These are phyloP conservation scores for Epichloe amarillans DNA, from an alignment of 2,329 filamentous ascomycete species.

Conservation along the genomic window DNA sequence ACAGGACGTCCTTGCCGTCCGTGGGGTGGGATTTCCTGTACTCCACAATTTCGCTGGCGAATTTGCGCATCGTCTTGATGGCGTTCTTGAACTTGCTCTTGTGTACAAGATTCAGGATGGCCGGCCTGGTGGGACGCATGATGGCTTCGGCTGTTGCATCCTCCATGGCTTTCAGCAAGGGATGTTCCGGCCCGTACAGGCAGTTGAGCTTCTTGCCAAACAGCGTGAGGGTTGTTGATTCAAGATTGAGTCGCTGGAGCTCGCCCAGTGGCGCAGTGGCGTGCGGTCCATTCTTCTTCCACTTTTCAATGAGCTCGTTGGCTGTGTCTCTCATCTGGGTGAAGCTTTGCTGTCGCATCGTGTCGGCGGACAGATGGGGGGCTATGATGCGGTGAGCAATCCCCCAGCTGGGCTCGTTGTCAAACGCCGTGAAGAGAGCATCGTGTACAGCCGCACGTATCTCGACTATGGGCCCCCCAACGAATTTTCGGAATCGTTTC, in stretches of 20 bases:
- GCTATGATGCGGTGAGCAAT: constrained; percentile 39
- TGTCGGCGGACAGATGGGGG: constrained; percentile 22
- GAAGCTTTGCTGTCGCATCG: constrained; percentile 23
- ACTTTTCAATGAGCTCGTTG: constrained; percentile 35
- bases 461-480: constrained; percentile 40
- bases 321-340: constrained; percentile 35
- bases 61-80: constrained; percentile 40
- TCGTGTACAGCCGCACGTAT: constrained; percentile 37
- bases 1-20: constrained; percentile 46
- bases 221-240: constrained; percentile 34
- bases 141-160: constrained; percentile 41
- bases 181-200: constrained; percentile 31
- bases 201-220: constrained; percentile 36
- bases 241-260: constrained; percentile 40
- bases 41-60: constrained; percentile 42
- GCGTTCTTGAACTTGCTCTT: constrained; percentile 38
- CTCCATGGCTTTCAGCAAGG: constrained; percentile 40
- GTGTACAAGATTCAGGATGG: constrained; percentile 38
- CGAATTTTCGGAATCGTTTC: constrained; percentile 39
- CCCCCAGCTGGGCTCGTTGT: constrained; percentile 36
- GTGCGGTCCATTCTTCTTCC: constrained; percentile 23
- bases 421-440: constrained; percentile 37
- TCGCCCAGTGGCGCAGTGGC: constrained; percentile 32
- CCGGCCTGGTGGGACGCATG: constrained; percentile 37
- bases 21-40: constrained; percentile 38